Conservation (phyloP, 345 rosid genomes). For the Lagerstroemia speciosa region DNA sequence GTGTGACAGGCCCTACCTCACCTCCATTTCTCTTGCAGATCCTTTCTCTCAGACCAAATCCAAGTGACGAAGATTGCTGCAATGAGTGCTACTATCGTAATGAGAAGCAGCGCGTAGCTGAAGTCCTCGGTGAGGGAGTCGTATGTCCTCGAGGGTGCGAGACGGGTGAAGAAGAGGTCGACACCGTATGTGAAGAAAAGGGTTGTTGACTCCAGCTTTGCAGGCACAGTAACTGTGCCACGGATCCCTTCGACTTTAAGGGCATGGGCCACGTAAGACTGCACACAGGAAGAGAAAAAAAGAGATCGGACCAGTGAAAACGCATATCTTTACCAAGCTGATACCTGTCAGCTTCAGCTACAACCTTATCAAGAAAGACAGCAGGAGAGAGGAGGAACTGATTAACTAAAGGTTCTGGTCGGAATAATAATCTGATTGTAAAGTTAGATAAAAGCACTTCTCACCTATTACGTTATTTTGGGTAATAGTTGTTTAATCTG, state of each 20-base stretch:
- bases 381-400: background rate
- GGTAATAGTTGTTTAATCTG: background rate
- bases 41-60: slow-evolving; percentile 84
- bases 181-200: slow-evolving; percentile 86
- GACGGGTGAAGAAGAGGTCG: slow-evolving; percentile 79
- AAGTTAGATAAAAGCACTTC: background rate
- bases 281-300: slow-evolving; percentile 11
- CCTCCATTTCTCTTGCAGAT: slow-evolving; percentile 82
- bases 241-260: slow-evolving; percentile 78
- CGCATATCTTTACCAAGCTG: background rate
- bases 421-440: background rate
- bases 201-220: slow-evolving; percentile 94
- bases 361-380: background rate
- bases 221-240: slow-evolving; percentile 71
- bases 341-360: background rate
- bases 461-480: background rate
- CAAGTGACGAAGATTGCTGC: slow-evolving; percentile 82
- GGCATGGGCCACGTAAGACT: slow-evolving; percentile 82
- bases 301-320: background rate
- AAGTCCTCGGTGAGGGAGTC: slow-evolving; percentile 97
- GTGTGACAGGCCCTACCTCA: slow-evolving; percentile 19
- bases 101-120: slow-evolving; percentile 78
- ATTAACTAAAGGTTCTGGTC: background rate
- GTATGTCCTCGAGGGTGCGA: slow-evolving; percentile 91
- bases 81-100: slow-evolving; percentile 75